Evolutionary conservation across 495 filamentous ascomycete genomes (phyloP).

Genomic region (Penicillium goetzii): DNA sequence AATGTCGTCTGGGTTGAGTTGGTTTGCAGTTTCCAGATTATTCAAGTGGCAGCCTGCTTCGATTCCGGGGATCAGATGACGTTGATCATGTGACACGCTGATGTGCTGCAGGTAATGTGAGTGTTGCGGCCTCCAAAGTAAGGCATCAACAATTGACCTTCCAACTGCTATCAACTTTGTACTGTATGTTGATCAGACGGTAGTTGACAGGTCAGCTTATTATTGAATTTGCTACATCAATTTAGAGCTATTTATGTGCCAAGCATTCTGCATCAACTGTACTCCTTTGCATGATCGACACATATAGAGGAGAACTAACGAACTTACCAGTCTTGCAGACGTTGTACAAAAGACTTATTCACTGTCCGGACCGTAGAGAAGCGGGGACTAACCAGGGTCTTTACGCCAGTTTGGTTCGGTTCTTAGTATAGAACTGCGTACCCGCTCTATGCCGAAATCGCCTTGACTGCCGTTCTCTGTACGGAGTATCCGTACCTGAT

Average conservation of each 20-base stretch:
- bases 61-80: slow-evolving; percentile 28
- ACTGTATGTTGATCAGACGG: neutral
- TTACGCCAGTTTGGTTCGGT: neutral
- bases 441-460: neutral
- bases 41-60: slow-evolving; percentile 21
- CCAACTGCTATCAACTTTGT: neutral
- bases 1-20: neutral
- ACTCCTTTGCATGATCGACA: neutral
- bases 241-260: neutral
- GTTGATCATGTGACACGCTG: slow-evolving; percentile 26
- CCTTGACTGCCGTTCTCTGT: neutral
- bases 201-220: neutral
- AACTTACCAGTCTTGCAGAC: slow-evolving; percentile 6
- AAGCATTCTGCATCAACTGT: neutral
- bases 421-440: neutral
- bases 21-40: neutral
- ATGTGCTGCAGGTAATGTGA: neutral
- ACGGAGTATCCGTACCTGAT: neutral
- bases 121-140: neutral
- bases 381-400: slow-evolving; percentile 8
- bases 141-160: neutral
- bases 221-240: neutral
- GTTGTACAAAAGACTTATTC: neutral
- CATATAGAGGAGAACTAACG: neutral
- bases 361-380: neutral